Conservation (phyloP, 768 basidiomycete species). For the Psilocybe tampanensis region DNA sequence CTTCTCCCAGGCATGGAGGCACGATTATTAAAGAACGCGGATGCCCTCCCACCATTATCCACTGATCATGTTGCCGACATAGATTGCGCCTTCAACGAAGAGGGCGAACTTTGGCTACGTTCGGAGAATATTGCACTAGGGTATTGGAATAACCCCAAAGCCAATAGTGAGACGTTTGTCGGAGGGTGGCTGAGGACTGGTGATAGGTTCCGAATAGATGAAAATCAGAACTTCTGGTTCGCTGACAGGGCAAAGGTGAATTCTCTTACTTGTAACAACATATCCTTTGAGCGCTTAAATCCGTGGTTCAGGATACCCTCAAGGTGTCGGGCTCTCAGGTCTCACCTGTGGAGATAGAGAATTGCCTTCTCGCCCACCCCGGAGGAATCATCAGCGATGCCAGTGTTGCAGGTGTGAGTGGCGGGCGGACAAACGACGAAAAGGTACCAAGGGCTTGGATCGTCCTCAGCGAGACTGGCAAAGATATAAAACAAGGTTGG, state of each 20-base stretch:
- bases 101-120: constrained; percentile 66
- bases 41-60: constrained; percentile 37
- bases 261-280: not conserved
- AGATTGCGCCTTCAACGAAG: constrained; percentile 44
- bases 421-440: constrained; percentile 72
- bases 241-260: constrained; percentile 73
- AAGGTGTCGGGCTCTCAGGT: constrained; percentile 83
- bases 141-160: constrained; percentile 73
- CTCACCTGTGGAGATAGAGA: constrained; percentile 79
- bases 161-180: constrained; percentile 66
- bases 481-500: constrained; percentile 14
- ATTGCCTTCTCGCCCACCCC: constrained; percentile 63
- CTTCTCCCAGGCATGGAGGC: constrained; percentile 67
- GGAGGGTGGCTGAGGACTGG: constrained; percentile 82
- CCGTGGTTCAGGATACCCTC: constrained; percentile 60
- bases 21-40: constrained; percentile 51
- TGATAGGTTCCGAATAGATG: constrained; percentile 65
- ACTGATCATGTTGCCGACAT: constrained; percentile 35
- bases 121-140: constrained; percentile 63
- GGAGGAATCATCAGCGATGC: constrained; percentile 63
- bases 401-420: constrained; percentile 73
- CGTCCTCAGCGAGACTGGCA: constrained; percentile 61
- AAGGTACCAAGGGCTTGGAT: constrained; percentile 80
- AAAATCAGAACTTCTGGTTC: constrained; percentile 67
- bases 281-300: not conserved